phyloP scores from a whole-genome alignment of 2,329 filamentous ascomycete species.

The Allantophomopsis cytisporea region DNA sequence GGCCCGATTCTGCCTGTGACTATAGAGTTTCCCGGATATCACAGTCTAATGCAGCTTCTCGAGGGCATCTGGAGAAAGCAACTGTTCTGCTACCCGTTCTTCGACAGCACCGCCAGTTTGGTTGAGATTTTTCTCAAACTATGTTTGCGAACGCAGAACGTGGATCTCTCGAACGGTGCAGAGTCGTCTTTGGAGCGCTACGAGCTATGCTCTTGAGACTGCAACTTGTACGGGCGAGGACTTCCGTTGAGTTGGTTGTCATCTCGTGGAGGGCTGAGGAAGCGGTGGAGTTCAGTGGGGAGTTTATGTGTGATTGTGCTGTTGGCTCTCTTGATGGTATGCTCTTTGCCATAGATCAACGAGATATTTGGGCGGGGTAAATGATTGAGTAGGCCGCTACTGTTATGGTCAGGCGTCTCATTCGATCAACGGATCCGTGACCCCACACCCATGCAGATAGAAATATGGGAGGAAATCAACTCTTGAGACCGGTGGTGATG shows the following conservation, averaged over 20 bases:
- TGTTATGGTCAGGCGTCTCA: conserved; percentile 24
- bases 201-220: conserved; percentile 46
- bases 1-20: conserved; percentile 48
- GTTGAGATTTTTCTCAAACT: conserved; percentile 52
- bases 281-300: conserved; percentile 24
- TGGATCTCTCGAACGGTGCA: conserved; percentile 43
- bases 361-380: conserved; percentile 37
- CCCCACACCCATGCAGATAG: conserved; percentile 42
- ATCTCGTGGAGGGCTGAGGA: conserved; percentile 27
- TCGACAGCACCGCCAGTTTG: conserved; percentile 45
- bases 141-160: conserved; percentile 28
- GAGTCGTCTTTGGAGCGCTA: conserved; percentile 45
- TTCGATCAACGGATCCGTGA: conserved; percentile 39
- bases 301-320: conserved; percentile 8
- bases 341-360: conserved; percentile 26
- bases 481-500: conserved; percentile 12
- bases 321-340: conserved; percentile 50
- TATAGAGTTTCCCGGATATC: conserved; percentile 59
- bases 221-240: conserved; percentile 34
- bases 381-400: conserved; percentile 23
- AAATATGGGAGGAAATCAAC: background rate
- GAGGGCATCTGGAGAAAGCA: conserved; percentile 53
- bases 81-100: conserved; percentile 52
- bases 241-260: conserved; percentile 40
- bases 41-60: conserved; percentile 54